These are phyloP conservation scores for Rhodamnia rubescens DNA, from an alignment of 345 rosid genomes.

Conservation along the genomic window DNA sequence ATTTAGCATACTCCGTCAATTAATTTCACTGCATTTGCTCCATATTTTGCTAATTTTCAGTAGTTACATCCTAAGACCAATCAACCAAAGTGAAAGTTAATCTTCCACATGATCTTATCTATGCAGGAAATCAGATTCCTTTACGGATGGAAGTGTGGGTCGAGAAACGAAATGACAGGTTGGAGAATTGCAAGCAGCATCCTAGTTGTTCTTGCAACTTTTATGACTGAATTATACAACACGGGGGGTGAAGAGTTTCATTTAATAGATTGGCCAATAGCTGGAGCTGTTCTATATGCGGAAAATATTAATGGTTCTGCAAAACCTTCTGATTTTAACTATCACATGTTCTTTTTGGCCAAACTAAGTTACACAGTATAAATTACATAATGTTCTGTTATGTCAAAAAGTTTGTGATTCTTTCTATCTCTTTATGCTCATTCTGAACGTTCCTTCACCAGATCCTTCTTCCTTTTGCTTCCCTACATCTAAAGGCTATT, in stretches of 20 bases:
- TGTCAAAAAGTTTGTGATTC: neutral
- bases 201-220: neutral
- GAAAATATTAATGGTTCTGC: neutral
- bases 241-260: neutral
- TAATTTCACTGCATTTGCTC: neutral
- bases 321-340: neutral
- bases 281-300: neutral
- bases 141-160: constrained; percentile 90
- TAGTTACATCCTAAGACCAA: neutral
- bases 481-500: neutral
- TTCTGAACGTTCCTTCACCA: neutral
- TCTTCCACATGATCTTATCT: constrained; percentile 78
- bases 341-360: neutral
- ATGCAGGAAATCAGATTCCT: constrained; percentile 63
- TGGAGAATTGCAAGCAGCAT: neutral
- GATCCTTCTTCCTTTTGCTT: neutral
- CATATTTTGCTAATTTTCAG: neutral
- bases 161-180: constrained; percentile 54
- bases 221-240: neutral
- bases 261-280: neutral
- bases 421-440: neutral
- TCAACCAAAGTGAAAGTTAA: constrained; percentile 71
- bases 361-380: neutral
- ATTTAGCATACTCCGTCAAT: neutral
- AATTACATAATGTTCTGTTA: neutral